Percentiles rank a stretch among this genome's conserved stretches.
These are phyloP conservation scores for Epichloe typhina DNA, from an alignment of 2,329 filamentous ascomycete species.

Conservation along the genomic window DNA sequence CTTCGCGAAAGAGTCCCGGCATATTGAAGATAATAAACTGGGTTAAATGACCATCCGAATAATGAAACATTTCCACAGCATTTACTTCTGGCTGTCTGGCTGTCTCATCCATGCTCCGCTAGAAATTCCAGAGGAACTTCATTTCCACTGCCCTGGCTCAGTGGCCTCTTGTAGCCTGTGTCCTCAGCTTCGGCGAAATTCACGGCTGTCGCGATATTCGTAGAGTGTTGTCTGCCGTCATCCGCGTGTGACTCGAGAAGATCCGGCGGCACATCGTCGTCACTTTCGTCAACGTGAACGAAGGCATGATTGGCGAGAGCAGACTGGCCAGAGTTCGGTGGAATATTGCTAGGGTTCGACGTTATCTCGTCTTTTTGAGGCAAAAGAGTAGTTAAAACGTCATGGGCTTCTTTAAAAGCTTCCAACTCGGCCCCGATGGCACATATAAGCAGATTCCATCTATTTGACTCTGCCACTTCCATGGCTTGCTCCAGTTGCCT, in stretches of 20 bases:
- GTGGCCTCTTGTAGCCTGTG: slow-evolving; percentile 7
- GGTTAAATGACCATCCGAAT: too few species aligned
- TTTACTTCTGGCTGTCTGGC: not conserved
- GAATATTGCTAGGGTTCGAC: not conserved
- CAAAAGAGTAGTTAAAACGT: slow-evolving; percentile 29
- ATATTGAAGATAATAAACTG: too few species aligned
- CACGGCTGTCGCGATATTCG: too few species aligned
- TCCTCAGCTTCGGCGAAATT: not conserved
- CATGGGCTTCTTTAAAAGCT: slow-evolving; percentile 47
- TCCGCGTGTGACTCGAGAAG: slow-evolving; percentile 21
- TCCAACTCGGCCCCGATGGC: slow-evolving; percentile 64
- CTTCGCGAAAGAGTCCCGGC: too few species aligned
- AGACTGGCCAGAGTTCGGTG: not conserved
- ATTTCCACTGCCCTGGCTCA: slow-evolving; percentile 28
- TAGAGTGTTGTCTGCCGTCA: slow-evolving; percentile 9
- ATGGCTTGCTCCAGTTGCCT: slow-evolving; percentile 40
- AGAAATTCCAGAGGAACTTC: slow-evolving; percentile 40
- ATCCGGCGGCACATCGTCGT: slow-evolving; percentile 11
- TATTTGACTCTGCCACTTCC: slow-evolving; percentile 41
- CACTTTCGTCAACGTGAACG: slow-evolving; percentile 8
- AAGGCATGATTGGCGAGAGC: not conserved
- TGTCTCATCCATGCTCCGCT: slow-evolving; percentile 24
- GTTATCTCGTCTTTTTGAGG: not conserved
- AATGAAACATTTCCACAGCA: too few species aligned
- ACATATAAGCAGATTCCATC: slow-evolving; percentile 64